Base-by-base conservation (phyloP, 805 yeast genomes). In the Candida stauntonica region DNA sequence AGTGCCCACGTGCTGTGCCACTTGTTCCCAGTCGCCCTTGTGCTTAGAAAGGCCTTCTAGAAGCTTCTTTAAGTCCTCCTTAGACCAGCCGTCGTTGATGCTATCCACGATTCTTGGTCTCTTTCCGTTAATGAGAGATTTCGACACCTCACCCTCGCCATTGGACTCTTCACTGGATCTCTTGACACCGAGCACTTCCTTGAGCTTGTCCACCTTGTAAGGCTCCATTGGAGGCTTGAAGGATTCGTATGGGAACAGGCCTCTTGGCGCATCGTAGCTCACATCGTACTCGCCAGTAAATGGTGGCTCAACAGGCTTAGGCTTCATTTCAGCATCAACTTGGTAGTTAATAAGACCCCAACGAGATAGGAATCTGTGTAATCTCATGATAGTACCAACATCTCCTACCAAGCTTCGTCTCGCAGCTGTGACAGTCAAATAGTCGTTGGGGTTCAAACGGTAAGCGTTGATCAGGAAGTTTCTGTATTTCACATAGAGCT, bases 341-440 rank as follows among this genome's bases (percentile, higher is more conserved):
- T 89, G 97, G 60, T 89, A 89, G 61, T 89, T 89, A 37, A 89
- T 86, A 36, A 89, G 67, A 0, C 97, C 97, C 97, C 97, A 89
- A 58, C 83, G 84, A 50, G 79, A 86, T 41, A 89, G 65, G 56
- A 89, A 88, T 36, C 80, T 72, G 55, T 86, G 95, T 7, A 89
- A 78, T 46, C 96, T 76, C 70, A 88, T 75, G 44, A 89, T 73
- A 0, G 96, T 77, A 3, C 94, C 91, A 6, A 87, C 95, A 65
- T 89, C 97, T 40, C 96, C 95, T 12, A 86, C 88, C 41, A 89
- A 70, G 50, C 86, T 86, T 52, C 97, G 79, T 58, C 98, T 79
- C 39, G 88, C 83, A 0, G 96, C 94, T 0, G 97, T 89, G 42
- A 86, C 79, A 0, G 96, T 85, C 29, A 89, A 66, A 54, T 86